Percentiles rank a stretch among this genome's conserved stretches.
Evolutionary conservation across 768 basidiomycete species (phyloP).

Genomic region (Atractiella rhizophila): DNA sequence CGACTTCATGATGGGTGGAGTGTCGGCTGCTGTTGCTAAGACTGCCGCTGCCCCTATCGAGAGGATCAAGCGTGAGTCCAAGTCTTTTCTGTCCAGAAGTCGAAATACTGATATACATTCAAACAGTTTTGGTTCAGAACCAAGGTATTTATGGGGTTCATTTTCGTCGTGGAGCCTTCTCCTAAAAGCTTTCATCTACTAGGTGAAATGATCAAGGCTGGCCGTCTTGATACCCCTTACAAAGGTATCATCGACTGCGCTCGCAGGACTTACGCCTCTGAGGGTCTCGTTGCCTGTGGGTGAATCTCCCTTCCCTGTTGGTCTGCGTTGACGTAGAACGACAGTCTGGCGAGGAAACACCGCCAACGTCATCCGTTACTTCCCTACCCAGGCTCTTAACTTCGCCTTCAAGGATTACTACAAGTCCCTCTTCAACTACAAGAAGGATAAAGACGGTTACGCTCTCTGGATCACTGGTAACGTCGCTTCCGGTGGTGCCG

Average conservation of each 20-base stretch:
- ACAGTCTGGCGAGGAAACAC: slow-evolving; percentile 95
- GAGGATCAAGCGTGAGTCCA: slow-evolving; percentile 80
- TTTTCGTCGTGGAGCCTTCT: too few relatives aligned
- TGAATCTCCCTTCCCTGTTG: not conserved
- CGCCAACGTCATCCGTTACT: slow-evolving; percentile 99
- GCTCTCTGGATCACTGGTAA: slow-evolving; percentile 97
- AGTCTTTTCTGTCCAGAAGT: not conserved
- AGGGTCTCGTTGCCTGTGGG: slow-evolving; percentile 53
- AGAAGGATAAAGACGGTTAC: slow-evolving; percentile 76
- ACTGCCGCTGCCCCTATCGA: slow-evolving; percentile 98
- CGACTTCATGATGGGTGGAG: slow-evolving; percentile 9
- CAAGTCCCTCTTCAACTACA: slow-evolving; percentile 61
- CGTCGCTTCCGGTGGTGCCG: slow-evolving; percentile 93
- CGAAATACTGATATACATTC: not conserved
- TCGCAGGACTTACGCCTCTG: slow-evolving; percentile 67
- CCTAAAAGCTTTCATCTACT: too few relatives aligned
- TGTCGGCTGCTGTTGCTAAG: slow-evolving; percentile 63
- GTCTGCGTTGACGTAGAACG: not conserved
- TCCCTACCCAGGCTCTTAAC: slow-evolving; percentile 99
- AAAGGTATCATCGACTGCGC: slow-evolving; percentile 90
- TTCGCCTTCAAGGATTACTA: slow-evolving; percentile 87
- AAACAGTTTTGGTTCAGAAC: slow-evolving; percentile 6
- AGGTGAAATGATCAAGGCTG: slow-evolving; percentile 99
- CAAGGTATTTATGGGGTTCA: too few relatives aligned
- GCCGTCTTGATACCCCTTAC: slow-evolving; percentile 85